Percentiles rank a stretch among this genome's conserved stretches.
Conservation (phyloP, 2,329 filamentous ascomycete genomes). For the Lachnellula suecica region DNA sequence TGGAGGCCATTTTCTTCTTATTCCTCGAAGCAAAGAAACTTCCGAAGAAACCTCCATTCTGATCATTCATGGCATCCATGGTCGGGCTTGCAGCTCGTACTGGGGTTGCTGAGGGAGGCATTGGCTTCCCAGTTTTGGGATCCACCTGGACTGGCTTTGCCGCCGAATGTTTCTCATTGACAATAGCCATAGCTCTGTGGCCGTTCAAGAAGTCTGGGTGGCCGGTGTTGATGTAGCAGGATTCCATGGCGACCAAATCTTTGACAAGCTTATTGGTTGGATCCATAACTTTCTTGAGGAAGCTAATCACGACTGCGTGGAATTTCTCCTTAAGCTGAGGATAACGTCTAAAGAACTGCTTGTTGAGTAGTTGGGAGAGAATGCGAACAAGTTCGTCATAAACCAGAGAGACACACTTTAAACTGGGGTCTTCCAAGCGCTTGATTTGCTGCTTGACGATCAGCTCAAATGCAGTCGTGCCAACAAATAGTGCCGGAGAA, state of each 20-base stretch:
- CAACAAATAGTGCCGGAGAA: constrained; percentile 93
- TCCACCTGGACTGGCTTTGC: constrained; percentile 90
- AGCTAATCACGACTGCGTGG: constrained; percentile 84
- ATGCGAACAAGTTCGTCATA: constrained; percentile 98
- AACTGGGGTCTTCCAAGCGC: constrained; percentile 89
- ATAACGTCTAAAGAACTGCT: constrained; percentile 88
- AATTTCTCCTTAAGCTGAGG: constrained; percentile 96
- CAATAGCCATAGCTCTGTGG: constrained; percentile 94
- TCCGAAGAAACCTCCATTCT: constrained; percentile 86
- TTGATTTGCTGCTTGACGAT: constrained; percentile 99
- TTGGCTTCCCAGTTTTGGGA: constrained; percentile 95
- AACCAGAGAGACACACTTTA: constrained; percentile 96
- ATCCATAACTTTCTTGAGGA: constrained; percentile 98
- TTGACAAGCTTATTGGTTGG: constrained; percentile 95
- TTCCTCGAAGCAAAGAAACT: constrained; percentile 99
- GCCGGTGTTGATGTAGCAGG: constrained; percentile 97
- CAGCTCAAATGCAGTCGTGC: constrained; percentile 95
- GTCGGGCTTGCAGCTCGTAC: constrained; percentile 76
- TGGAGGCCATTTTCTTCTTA: constrained; percentile 99
- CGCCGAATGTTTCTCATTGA: constrained; percentile 86
- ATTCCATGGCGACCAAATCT: constrained; percentile 92
- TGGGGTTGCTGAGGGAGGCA: constrained; percentile 63
- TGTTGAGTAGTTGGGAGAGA: constrained; percentile 82
- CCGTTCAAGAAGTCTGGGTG: constrained; percentile 98
- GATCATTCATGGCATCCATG: constrained; percentile 50